These are phyloP conservation scores for Rhizophora apiculata DNA, from an alignment of 345 rosid genomes.

Conservation along the genomic window DNA sequence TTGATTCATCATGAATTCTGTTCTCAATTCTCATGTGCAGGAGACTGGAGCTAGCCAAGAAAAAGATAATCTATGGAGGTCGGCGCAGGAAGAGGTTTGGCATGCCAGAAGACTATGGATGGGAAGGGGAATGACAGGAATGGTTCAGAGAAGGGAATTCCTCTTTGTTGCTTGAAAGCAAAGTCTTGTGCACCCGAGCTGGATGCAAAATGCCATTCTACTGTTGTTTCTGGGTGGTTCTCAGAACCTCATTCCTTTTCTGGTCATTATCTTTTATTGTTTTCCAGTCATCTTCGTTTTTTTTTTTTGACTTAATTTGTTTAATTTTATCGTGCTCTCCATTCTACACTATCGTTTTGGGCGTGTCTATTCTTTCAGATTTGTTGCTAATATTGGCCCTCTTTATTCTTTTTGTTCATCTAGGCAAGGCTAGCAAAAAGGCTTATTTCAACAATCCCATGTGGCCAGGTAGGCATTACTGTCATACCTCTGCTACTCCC, in stretches of 20 bases:
- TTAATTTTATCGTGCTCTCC: not conserved
- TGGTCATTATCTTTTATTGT: constrained; percentile 39
- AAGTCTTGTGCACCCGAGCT: constrained; percentile 69
- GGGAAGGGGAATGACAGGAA: constrained; percentile 80
- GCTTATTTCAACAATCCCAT: constrained; percentile 92
- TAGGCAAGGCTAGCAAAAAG: constrained; percentile 51
- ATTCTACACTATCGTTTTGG: not conserved
- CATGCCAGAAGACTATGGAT: constrained; percentile 94
- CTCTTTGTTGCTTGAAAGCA: constrained; percentile 95
- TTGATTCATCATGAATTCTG: not conserved
- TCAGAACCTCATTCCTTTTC: constrained; percentile 60
- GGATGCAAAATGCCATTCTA: constrained; percentile 84
- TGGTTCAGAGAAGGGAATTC: constrained; percentile 51
- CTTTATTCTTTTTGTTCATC: constrained; percentile 9
- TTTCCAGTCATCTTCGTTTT: not conserved
- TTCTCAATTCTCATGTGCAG: constrained; percentile 18
- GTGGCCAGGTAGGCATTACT: constrained; percentile 80
- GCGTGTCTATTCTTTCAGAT: not conserved
- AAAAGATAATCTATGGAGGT: constrained; percentile 78
- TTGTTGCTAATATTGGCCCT: constrained; percentile 7
- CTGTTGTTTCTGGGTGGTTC: constrained; percentile 99
- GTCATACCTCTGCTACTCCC: not conserved
- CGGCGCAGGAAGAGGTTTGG: constrained; percentile 89
- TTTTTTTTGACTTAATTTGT: not conserved
- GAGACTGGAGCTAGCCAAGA: constrained; percentile 87